phyloP scores from a whole-genome alignment of 345 rosid genomes.

The Rhodamnia argentea region DNA sequence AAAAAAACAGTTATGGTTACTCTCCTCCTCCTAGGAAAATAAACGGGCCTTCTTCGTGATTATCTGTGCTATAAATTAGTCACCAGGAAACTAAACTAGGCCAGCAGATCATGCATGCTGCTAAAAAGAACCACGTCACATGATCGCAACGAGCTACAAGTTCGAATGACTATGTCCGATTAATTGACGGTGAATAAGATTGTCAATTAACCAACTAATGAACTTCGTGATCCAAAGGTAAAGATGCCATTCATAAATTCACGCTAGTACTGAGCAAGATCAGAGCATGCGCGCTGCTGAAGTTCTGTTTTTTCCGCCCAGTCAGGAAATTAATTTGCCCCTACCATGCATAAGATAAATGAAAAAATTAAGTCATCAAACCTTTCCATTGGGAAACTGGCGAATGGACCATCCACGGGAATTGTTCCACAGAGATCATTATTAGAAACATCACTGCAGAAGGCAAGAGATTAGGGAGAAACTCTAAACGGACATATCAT shows the following conservation, averaged over 20 bases:
- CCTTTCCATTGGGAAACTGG: constrained; percentile 49
- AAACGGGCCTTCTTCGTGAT: neutral
- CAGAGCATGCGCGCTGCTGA: neutral
- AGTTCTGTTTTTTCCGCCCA: neutral
- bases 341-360: neutral
- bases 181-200: neutral
- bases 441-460: constrained; percentile 51
- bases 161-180: neutral
- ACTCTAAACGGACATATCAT: neutral
- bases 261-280: neutral
- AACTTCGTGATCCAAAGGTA: neutral
- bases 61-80: neutral
- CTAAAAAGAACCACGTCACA: neutral
- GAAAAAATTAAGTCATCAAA: constrained; percentile 2
- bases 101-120: neutral
- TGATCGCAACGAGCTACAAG: neutral
- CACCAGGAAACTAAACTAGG: neutral
- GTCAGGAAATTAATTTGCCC: neutral
- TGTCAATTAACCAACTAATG: neutral
- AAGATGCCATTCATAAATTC: neutral
- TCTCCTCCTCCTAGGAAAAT: neutral
- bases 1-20: neutral
- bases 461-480: neutral
- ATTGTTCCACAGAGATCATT: constrained; percentile 65
- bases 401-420: constrained; percentile 65